Conservation (phyloP, 352 stramenopile genomes). For the Globisporangium carolinianum region DNA sequence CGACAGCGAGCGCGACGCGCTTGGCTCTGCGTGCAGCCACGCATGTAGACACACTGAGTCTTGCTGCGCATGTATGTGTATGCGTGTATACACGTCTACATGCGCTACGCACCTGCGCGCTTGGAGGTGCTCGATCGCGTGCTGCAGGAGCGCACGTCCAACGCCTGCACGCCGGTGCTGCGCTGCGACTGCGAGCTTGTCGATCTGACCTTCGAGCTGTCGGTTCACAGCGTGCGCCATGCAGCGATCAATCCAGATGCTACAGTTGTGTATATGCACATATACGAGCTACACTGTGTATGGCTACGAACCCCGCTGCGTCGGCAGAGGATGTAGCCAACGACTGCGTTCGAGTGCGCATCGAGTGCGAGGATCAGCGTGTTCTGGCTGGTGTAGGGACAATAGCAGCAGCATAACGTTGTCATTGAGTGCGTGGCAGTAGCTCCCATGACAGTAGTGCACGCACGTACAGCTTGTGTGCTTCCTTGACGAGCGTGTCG, state of each 20-base stretch:
- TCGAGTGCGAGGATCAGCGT: slow-evolving; percentile 29
- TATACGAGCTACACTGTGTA: not conserved
- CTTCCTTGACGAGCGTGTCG: slow-evolving; percentile 9
- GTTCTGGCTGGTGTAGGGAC: slow-evolving; percentile 19
- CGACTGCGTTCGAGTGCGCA: slow-evolving; percentile 9
- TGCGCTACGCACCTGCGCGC: slow-evolving; percentile 16
- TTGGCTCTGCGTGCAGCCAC: slow-evolving; percentile 1
- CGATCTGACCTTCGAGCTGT: slow-evolving; percentile 31
- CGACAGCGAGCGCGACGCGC: slow-evolving; percentile 21
- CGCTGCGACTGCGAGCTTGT: slow-evolving; percentile 39
- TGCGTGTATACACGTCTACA: too few relatives aligned
- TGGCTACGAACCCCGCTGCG: slow-evolving; percentile 24
- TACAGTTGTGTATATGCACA: not conserved
- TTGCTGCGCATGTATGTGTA: too few relatives aligned
- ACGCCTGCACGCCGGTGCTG: slow-evolving; percentile 22
- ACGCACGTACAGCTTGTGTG: not conserved
- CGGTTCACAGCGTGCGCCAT: not conserved
- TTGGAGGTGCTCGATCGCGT: slow-evolving; percentile 22
- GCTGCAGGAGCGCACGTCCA: slow-evolving; percentile 23
- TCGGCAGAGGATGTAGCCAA: slow-evolving; percentile 40
- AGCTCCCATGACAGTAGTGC: not conserved
- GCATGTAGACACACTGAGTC: too few relatives aligned
- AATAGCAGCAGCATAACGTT: not conserved
- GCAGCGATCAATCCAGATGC: too few relatives aligned
- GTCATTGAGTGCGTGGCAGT: not conserved